Conservation (phyloP, 75 land plant genomes). For the Cupressus sempervirens region DNA sequence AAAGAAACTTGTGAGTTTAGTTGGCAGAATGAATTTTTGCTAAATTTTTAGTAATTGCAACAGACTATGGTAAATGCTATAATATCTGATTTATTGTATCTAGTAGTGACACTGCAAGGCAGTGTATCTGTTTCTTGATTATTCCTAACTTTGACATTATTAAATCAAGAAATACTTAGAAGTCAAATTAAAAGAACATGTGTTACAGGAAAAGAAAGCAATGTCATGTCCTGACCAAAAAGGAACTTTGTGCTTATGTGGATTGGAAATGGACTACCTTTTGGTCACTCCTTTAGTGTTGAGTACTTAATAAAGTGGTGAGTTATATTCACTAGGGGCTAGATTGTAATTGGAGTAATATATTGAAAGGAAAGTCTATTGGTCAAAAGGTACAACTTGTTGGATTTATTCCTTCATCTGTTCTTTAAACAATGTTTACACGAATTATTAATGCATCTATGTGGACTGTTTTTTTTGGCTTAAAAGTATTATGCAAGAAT, state of each 20-base stretch:
- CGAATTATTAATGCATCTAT: not conserved
- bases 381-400: not conserved
- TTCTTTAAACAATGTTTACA: not conserved
- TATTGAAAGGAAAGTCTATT: not conserved
- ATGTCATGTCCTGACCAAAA: not conserved
- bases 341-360: not conserved
- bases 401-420: not conserved
- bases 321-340: not conserved
- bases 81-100: not conserved
- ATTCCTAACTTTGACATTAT: not conserved
- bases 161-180: not conserved
- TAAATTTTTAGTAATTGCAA: conserved; percentile 5
- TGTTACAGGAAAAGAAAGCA: not conserved
- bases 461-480: not conserved
- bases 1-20: conserved; percentile 55
- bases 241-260: not conserved
- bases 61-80: not conserved
- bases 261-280: not conserved
- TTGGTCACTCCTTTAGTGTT: not conserved
- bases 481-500: not conserved
- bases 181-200: not conserved
- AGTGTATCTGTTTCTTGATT: not conserved
- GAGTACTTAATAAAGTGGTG: not conserved
- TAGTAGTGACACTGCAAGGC: not conserved
- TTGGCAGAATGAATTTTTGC: not conserved